These are phyloP conservation scores for Rhodotorula kratochvilovae DNA, from an alignment of 768 basidiomycete species.

Conservation along the genomic window DNA sequence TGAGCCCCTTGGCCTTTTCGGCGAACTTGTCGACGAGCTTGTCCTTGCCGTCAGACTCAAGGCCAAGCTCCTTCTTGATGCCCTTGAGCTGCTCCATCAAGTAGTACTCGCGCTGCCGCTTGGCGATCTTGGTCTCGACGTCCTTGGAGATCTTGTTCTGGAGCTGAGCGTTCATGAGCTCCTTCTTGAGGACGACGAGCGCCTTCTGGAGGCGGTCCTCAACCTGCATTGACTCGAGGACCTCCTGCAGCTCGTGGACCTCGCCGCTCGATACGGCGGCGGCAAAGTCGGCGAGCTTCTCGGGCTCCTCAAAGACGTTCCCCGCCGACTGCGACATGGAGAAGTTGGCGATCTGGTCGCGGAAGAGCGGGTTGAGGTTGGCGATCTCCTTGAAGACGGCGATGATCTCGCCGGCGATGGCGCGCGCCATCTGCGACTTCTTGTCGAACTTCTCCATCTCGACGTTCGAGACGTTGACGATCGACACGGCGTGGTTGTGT, in stretches of 20 bases:
- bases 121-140: slow-evolving; percentile 68
- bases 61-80: slow-evolving; percentile 49
- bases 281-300: slow-evolving; percentile 94
- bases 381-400: slow-evolving; percentile 98
- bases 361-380: slow-evolving; percentile 92
- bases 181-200: slow-evolving; percentile 89
- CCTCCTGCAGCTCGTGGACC: slow-evolving; percentile 83
- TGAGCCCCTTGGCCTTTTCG: slow-evolving; percentile 76
- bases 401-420: slow-evolving; percentile 93
- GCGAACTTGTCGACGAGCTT: slow-evolving; percentile 70
- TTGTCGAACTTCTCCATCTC: slow-evolving; percentile 76
- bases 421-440: slow-evolving; percentile 82
- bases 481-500: slow-evolving; percentile 72
- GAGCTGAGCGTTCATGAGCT: slow-evolving; percentile 91
- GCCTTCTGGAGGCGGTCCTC: slow-evolving; percentile 87
- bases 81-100: slow-evolving; percentile 44
- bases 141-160: slow-evolving; percentile 88
- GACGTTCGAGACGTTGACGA: slow-evolving; percentile 83
- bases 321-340: slow-evolving; percentile 85
- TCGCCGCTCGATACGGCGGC: slow-evolving; percentile 94
- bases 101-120: slow-evolving; percentile 45
- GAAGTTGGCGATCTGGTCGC: slow-evolving; percentile 95
- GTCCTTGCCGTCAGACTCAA: slow-evolving; percentile 75
- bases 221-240: slow-evolving; percentile 77
- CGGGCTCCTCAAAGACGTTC: slow-evolving; percentile 95